Evolutionary conservation across 129 eudicot species (phyloP).

Genomic region (Helianthus annuus): HanXRQr2.0-SUNRISE NC_035444.2:2097733-2098232

Average conservation of each 20-base stretch:
- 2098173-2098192: too few relatives aligned
- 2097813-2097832: background rate
- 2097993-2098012: conserved; percentile 22
- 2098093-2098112: too few relatives aligned
- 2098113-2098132: too few relatives aligned
- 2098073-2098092: too few relatives aligned
- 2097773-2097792: background rate
- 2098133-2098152: too few relatives aligned
- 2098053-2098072: background rate
- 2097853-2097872: background rate
- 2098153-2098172: too few relatives aligned
- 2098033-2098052: conserved; percentile 4
- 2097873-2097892: background rate
- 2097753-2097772: too few relatives aligned
- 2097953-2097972: conserved; percentile 7
- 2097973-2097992: conserved; percentile 26
- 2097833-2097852: background rate
- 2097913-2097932: background rate
- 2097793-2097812: background rate
- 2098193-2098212: too few relatives aligned
- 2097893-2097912: background rate
- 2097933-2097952: conserved; percentile 16
- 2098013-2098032: background rate
- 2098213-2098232: too few relatives aligned
- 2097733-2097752: background rate